Percentiles rank a stretch among this genome's conserved stretches.
Evolutionary conservation across 2,329 filamentous ascomycete genomes (phyloP).

Genomic region (Apiospora hydei): DNA sequence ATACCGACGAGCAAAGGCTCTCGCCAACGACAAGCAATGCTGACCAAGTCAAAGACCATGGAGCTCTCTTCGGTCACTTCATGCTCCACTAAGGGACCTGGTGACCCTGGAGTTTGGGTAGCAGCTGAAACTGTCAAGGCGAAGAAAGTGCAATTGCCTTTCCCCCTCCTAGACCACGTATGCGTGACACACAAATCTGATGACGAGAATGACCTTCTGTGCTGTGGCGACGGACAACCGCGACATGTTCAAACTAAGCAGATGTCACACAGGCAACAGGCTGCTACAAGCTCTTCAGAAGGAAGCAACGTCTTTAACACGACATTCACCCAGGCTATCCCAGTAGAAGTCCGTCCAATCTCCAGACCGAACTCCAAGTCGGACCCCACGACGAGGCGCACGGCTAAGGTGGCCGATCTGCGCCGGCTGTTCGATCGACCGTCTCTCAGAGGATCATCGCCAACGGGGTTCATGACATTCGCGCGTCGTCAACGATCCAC

Average conservation of each 20-base stretch:
- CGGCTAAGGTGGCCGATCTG: constrained; percentile 39
- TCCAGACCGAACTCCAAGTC: constrained; percentile 3
- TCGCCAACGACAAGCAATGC: constrained; percentile 25
- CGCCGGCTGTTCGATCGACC: constrained; percentile 40
- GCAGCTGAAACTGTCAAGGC: neutral
- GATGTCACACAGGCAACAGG: neutral
- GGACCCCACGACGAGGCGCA: neutral
- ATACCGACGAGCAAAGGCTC: constrained; percentile 28
- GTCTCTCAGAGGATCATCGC: constrained; percentile 30
- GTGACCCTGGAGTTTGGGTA: neutral
- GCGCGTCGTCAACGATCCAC: constrained; percentile 14
- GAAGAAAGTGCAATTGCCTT: neutral
- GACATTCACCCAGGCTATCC: neutral
- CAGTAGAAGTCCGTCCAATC: constrained; percentile 1
- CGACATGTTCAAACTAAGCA: neutral
- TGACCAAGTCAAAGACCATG: constrained; percentile 1
- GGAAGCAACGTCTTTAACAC: neutral
- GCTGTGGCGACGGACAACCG: neutral
- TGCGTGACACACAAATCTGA: neutral
- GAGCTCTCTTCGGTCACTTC: constrained; percentile 8
- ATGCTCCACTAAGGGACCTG: constrained; percentile 25
- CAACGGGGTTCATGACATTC: constrained; percentile 5
- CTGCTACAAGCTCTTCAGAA: neutral
- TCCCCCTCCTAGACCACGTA: neutral
- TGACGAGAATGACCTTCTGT: too few species aligned